A percentile compares a stretch with the other conserved stretches of the same genome.
phyloP scores from a whole-genome alignment of 2,329 filamentous ascomycete species.

The Mycosphaerella arachidis region DNA sequence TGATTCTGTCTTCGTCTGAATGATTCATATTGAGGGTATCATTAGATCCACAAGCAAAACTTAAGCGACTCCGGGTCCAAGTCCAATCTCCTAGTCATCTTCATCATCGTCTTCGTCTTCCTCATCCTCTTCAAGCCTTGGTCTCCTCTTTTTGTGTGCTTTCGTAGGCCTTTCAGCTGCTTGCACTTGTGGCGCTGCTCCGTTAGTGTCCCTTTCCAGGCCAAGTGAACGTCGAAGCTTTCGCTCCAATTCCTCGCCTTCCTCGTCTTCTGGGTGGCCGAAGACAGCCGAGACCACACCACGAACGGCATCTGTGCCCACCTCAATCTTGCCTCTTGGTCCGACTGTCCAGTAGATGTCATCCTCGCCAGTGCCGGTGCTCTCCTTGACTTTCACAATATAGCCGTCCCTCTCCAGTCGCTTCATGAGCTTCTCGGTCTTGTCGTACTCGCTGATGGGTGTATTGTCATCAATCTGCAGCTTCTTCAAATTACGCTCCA shows the following conservation, averaged over 20 bases:
- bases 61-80: not conserved
- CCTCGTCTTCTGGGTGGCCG: conserved; percentile 33
- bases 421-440: conserved; percentile 69
- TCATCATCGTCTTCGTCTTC: conserved; percentile 15
- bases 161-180: conserved; percentile 3
- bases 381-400: conserved; percentile 68
- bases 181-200: not conserved
- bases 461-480: conserved; percentile 72
- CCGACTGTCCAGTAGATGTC: conserved; percentile 78
- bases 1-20: not conserved
- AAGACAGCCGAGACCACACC: conserved; percentile 61
- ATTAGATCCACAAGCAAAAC: not conserved
- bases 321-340: conserved; percentile 77
- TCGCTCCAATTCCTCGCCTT: conserved; percentile 32
- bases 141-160: conserved; percentile 1
- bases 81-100: conserved; percentile 8
- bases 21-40: not conserved
- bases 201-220: conserved; percentile 14
- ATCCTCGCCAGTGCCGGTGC: conserved; percentile 62
- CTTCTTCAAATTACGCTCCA: conserved; percentile 69
- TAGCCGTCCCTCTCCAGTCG: conserved; percentile 80
- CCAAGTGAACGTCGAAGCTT: conserved; percentile 34
- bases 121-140: conserved; percentile 4
- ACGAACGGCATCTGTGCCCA: conserved; percentile 71
- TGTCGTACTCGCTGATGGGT: conserved; percentile 51